phyloP scores from a whole-genome alignment of 2,329 filamentous ascomycete species.

The Botryotinia narcissicola region DNA sequence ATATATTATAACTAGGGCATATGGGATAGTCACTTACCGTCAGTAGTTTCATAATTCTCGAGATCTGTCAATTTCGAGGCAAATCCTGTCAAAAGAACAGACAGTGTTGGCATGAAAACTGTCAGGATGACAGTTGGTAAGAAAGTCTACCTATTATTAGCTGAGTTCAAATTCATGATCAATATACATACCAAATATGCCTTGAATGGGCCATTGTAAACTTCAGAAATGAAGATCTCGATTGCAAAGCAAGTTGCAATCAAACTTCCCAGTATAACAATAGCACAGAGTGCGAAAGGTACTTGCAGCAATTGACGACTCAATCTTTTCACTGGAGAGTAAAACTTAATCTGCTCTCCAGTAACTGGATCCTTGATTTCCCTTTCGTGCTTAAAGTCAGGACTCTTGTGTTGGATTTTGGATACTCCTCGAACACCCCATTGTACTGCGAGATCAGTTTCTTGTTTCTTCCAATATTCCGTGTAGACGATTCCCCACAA shows the following conservation, averaged over 20 bases:
- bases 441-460: conserved; percentile 78
- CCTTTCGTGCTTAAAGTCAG: conserved; percentile 76
- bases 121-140: conserved; percentile 87
- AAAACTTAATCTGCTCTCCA: conserved; percentile 60
- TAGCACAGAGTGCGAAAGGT: conserved; percentile 74
- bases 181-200: conserved; percentile 64
- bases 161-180: background rate
- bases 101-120: conserved; percentile 74
- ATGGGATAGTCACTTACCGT: conserved; percentile 45
- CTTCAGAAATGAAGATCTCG: conserved; percentile 92
- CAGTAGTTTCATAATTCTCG: conserved; percentile 91
- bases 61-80: conserved; percentile 75
- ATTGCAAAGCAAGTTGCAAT: conserved; percentile 87
- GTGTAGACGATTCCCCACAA: conserved; percentile 90
- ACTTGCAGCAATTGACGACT: conserved; percentile 62
- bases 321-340: conserved; percentile 61
- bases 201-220: conserved; percentile 88
- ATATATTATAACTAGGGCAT: conserved; percentile 21
- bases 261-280: conserved; percentile 70
- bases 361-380: conserved; percentile 74
- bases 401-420: conserved; percentile 72
- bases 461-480: conserved; percentile 95
- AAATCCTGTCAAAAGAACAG: conserved; percentile 69
- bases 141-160: conserved; percentile 60
- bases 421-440: conserved; percentile 89